Evolutionary conservation across 345 rosid species (phyloP), one percentile per base, ranked within the genome.

Genomic region (Noccaea caerulescens): DNA sequence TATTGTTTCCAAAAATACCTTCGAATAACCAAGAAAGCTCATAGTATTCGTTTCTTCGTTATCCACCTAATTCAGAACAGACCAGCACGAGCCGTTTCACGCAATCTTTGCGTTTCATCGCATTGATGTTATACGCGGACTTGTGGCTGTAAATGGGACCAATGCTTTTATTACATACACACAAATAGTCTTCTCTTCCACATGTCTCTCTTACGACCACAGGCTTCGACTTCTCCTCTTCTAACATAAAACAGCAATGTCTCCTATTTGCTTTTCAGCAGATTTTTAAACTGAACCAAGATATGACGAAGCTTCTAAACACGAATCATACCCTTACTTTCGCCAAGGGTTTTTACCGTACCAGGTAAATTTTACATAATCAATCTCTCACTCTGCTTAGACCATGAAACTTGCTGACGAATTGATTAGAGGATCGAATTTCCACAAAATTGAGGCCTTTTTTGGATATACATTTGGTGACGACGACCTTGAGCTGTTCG

Each of bases 131-230:
- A 27, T 27, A 43, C 62, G 49, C 58, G 47, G 39, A 47, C 49
- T 44, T 33, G 47, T 67, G 53, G 43, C 71, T 68, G 44, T 44
- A 45, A 39, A 47, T 69, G 50, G 10, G 68, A n/a, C 68, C 53
- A 41, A 8, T 42, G 75, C 54, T 33, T 59, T 27, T 41, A 39
- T 14, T 10, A 52, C 14, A 69, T 27, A 27, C 3, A 27, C 30
- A 27, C 30, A 27, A 2, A 27, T 3, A 27, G 3, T 5, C 36
- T 30, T 57, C 59, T 39, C 51, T 25, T 42, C 58, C 10, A 51
- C 69, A 62, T 54, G 75, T 42, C 62, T 53, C 62, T 43, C 47
- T 39, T 63, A 34, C 38, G 7, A 63, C 70, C 76, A 72, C 57
- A 63, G 6, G 25, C 60, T 60, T 39, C 5, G 27, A 58, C 67